Conservation (phyloP, 345 rosid genomes). For the Lepidium sativum region DNA sequence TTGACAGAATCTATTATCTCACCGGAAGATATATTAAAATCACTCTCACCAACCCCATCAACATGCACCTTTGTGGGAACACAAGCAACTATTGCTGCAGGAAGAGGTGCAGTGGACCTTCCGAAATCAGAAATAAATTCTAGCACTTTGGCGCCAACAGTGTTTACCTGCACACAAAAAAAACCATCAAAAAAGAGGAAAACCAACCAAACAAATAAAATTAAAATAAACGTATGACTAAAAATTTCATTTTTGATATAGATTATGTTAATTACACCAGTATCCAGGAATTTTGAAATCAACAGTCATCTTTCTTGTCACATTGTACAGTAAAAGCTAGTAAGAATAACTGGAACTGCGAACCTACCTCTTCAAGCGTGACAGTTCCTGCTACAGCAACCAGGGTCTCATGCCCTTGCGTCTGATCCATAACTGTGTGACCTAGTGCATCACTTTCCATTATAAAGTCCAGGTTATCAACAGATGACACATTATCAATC, state of each 20-base stretch:
- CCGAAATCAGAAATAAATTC: constrained; percentile 95
- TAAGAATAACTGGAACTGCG: not conserved
- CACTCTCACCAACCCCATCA: constrained; percentile 80
- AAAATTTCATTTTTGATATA: not conserved
- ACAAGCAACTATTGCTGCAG: constrained; percentile 99
- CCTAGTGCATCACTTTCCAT: constrained; percentile 99
- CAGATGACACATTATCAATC: constrained; percentile 96
- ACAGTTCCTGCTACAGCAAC: constrained; percentile 83
- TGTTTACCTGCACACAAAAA: constrained; percentile 57
- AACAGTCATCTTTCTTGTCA: not conserved
- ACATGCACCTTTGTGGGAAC: constrained; percentile 80
- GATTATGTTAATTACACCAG: not conserved
- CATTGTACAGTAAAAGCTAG: not conserved
- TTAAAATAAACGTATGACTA: not conserved
- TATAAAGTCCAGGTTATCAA: constrained; percentile 94
- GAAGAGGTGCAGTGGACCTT: constrained; percentile 77
- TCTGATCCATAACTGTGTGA: constrained; percentile 96
- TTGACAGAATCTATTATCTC: constrained; percentile 70
- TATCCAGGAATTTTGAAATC: constrained; percentile 1
- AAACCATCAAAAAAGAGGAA: not conserved
- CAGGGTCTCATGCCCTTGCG: constrained; percentile 90
- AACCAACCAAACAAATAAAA: not conserved
- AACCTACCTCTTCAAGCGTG: constrained; percentile 82
- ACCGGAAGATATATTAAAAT: constrained; percentile 60
- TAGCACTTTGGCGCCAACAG: constrained; percentile 81